Percentiles rank a stretch among this genome's conserved stretches.
These are phyloP conservation scores for Glomus cerebriforme DNA, from an alignment of 192 early-diverging fungal genomes.

Conservation along the genomic window DNA sequence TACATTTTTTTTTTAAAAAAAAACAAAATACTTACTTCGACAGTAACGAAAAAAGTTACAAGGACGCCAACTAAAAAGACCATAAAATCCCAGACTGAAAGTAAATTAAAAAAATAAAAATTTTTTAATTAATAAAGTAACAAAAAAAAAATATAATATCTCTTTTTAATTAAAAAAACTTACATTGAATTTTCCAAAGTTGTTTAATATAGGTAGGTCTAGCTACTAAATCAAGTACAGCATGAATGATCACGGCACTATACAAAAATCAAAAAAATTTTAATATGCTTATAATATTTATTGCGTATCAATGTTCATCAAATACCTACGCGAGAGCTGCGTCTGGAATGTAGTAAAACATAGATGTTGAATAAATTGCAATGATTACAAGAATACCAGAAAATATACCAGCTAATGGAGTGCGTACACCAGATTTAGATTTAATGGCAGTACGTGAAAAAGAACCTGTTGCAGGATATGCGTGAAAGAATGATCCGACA, in stretches of 20 bases:
- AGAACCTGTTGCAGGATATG: constrained; percentile 88
- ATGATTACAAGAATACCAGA: constrained; percentile 80
- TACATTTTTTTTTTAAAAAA: constrained; percentile 33
- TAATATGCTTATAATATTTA: no score
- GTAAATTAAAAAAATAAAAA: background rate
- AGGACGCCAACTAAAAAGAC: constrained; percentile 55
- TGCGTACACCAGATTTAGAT: constrained; percentile 81
- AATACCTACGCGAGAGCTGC: constrained; percentile 61
- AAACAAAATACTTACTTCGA: constrained; percentile 51
- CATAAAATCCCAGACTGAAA: constrained; percentile 51
- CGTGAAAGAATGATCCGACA: constrained; percentile 83
- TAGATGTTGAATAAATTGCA: constrained; percentile 81
- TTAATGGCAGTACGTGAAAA: constrained; percentile 95
- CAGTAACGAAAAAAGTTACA: constrained; percentile 62
- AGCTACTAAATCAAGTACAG: constrained; percentile 79
- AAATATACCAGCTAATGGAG: constrained; percentile 78
- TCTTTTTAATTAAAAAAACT: no score
- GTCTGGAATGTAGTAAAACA: constrained; percentile 84
- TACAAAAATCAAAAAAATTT: background rate
- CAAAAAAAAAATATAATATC: constrained; percentile 48
- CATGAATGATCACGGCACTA: constrained; percentile 79
- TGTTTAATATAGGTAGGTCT: constrained; percentile 58
- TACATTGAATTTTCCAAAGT: constrained; percentile 66
- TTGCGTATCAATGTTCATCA: background rate
- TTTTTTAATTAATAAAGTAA: no score